Conservation (phyloP, 805 yeast species). For the Lipomyces mesembrius region DNA sequence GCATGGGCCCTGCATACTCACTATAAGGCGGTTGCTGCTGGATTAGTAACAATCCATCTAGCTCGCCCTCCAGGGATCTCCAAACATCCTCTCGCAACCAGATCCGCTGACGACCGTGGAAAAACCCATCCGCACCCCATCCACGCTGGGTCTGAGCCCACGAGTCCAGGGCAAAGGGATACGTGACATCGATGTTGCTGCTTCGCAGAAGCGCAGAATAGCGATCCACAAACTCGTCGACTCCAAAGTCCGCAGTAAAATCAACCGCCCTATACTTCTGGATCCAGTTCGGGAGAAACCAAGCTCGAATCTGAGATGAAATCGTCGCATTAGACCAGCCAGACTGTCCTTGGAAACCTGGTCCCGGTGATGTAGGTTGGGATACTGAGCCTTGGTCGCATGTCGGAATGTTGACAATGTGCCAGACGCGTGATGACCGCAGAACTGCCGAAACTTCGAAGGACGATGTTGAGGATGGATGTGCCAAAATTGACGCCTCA, state of each 20-base stretch:
- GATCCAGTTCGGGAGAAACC: conserved; percentile 49
- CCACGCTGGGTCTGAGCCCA: conserved; percentile 47
- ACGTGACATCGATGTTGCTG: conserved; percentile 35
- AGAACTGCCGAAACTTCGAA: conserved; percentile 40
- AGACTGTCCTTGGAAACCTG: conserved; percentile 40
- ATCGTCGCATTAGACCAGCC: conserved; percentile 47
- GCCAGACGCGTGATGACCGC: conserved; percentile 47
- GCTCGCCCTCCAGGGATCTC: conserved; percentile 46
- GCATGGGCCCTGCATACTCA: conserved; percentile 7
- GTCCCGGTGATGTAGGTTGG: conserved; percentile 30
- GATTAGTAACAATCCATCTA: conserved; percentile 30
- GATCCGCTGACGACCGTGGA: conserved; percentile 46
- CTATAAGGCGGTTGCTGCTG: conserved; percentile 21
- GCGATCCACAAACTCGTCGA: conserved; percentile 46
- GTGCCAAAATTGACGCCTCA: conserved; percentile 19
- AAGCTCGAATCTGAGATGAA: conserved; percentile 47
- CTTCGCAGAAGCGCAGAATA: conserved; percentile 45
- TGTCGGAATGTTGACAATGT: conserved; percentile 39
- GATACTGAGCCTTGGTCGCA: conserved; percentile 38
- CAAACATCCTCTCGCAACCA: conserved; percentile 49
- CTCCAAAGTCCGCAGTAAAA: conserved; percentile 50
- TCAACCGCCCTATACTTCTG: conserved; percentile 45
- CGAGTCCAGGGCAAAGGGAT: conserved; percentile 41
- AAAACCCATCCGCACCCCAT: conserved; percentile 46
- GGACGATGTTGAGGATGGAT: conserved; percentile 9